Evolutionary conservation across 1,139 yeast species (phyloP).

Genomic region (Nakaseomyces kungkrabaensis): DNA sequence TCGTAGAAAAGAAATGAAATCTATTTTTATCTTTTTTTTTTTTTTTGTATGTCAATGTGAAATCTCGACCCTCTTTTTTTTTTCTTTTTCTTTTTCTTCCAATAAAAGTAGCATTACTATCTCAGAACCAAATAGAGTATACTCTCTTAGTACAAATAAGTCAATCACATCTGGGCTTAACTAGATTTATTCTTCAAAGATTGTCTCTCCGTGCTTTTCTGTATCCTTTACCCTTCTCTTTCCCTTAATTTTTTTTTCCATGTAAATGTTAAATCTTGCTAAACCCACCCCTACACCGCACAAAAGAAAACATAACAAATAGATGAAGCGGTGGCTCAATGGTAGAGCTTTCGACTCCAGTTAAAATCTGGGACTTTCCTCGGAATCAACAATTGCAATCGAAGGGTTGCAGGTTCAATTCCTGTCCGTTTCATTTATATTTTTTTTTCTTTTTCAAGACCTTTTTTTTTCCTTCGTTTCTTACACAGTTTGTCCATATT

Average conservation of each 20-base stretch:
- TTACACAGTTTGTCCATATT: background rate
- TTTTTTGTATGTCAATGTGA: no score
- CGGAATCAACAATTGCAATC: constrained; percentile 35
- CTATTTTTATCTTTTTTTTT: no score
- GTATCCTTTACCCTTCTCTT: background rate
- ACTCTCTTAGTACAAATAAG: no score
- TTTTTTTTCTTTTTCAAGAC: constrained; percentile 12
- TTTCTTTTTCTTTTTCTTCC: no score
- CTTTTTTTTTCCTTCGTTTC: background rate
- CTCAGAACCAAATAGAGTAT: no score
- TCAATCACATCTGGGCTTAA: no score
- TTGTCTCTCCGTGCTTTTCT: background rate
- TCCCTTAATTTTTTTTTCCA: background rate
- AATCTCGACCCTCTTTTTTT: no score
- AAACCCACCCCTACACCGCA: background rate
- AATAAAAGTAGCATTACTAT: no score
- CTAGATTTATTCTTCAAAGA: no score
- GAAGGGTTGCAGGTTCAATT: constrained; percentile 70
- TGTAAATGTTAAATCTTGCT: no score
- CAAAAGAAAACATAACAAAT: background rate
- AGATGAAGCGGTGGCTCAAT: constrained; percentile 79
- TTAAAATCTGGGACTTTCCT: constrained; percentile 29
- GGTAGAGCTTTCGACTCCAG: constrained; percentile 91
- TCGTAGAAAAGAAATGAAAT: no score
- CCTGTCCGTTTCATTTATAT: constrained; percentile 56